phyloP scores from a whole-genome alignment of 257 asterid species.

The Rehmannia glutinosa region DNA sequence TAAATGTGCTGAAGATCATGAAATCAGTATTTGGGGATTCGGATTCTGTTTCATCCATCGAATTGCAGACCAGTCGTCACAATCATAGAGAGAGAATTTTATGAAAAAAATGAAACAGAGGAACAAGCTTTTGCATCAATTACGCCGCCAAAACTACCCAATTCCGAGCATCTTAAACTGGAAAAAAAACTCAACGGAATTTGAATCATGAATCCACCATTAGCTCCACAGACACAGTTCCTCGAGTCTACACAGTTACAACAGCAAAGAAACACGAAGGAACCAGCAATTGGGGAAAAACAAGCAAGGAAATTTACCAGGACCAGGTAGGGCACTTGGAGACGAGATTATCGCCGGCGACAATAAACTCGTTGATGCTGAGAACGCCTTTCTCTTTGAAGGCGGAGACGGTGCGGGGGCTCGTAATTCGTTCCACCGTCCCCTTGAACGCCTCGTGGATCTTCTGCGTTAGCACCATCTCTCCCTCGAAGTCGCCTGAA shows the following conservation, averaged over 20 bases:
- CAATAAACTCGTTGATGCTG: conserved; percentile 80
- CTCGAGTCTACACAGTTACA: not conserved
- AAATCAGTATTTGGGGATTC: not conserved
- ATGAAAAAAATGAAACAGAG: not conserved
- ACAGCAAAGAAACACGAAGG: not conserved
- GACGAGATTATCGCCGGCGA: conserved; percentile 98
- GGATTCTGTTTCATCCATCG: not conserved
- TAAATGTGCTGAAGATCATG: not conserved
- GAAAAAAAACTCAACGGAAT: not conserved
- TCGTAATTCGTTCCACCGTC: conserved; percentile 87
- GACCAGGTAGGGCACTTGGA: conserved; percentile 99
- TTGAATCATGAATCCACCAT: not conserved
- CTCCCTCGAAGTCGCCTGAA: not conserved
- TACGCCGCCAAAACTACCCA: not conserved
- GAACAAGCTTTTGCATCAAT: conserved; percentile 5
- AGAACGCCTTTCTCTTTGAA: conserved; percentile 98
- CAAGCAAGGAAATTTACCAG: conserved; percentile 49
- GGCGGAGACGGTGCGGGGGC: conserved; percentile 91
- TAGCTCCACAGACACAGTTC: not conserved
- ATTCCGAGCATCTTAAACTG: not conserved
- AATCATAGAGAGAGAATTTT: not conserved
- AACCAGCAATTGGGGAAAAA: not conserved
- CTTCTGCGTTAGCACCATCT: conserved; percentile 74
- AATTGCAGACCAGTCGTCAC: not conserved
- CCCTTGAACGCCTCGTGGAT: conserved; percentile 88